Evolutionary conservation across 345 rosid species (phyloP), one percentile per base, ranked within the genome.

Genomic region (Mallotus nudiflorus): DNA sequence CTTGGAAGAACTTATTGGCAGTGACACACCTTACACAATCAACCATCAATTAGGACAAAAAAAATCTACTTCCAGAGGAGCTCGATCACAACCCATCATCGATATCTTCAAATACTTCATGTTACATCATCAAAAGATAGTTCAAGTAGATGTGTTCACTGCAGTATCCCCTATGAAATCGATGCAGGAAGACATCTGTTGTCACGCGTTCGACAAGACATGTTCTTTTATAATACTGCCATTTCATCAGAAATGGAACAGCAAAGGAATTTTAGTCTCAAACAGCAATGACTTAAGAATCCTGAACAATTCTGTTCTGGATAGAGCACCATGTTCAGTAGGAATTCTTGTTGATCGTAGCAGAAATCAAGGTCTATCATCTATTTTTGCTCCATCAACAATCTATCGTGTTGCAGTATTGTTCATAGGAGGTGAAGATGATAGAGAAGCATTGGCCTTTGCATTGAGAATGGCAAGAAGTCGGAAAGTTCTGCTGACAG

Each of bases 11-110:
- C 78, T 77, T 37, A 44, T 54, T 15, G 48, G 74, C 28, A 69
- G 77, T 33, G 37, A 63, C 57, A 46, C 75, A 0, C 78, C 78
- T 11, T 50, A 66, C 11, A 28, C 72, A 12, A 77, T 76, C 69
- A 51, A 71, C 37, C 77, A 77, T 37, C 74, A 74, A 77, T 44
- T 64, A 52, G 69, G 76, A 57, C 84, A 81, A 53, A 74, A 44
- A 62, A 35, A 13, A 22, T 29, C 62, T 14, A 20, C 52, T 6
- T 52, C 73, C 0, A n/a, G 29, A 6, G 60, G 15, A 19, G 48
- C 69, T 2, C 20, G 44, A 33, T 54, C 62, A 1, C 73, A 59
- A 28, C 55, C 60, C 16, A 63, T 52, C 45, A 50, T 75, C 25
- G 73, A 70, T 20, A 18, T 66, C 20, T 78, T 73, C 66, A 53